Percentiles rank a stretch among this genome's conserved stretches.
Evolutionary conservation across 176 grass and related monocot species (phyloP).

Genomic region (Poa pratensis): DNA sequence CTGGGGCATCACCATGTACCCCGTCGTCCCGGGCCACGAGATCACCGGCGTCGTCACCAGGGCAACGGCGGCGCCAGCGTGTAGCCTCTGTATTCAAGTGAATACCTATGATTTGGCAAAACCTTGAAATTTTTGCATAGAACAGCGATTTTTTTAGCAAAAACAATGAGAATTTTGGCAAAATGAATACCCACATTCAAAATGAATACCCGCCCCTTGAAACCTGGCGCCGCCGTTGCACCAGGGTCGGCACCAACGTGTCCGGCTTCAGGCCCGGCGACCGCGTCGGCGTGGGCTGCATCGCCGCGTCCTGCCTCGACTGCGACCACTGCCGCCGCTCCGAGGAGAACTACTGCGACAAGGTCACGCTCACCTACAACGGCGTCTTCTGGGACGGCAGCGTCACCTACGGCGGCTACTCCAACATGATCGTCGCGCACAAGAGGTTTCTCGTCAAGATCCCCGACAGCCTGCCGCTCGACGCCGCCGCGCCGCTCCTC

Average conservation of each 20-base stretch:
- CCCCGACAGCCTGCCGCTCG: slow-evolving; percentile 60
- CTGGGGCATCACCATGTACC: slow-evolving; percentile 94
- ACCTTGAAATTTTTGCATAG: no score
- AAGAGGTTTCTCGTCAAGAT: slow-evolving; percentile 66
- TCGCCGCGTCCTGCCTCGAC: slow-evolving; percentile 65
- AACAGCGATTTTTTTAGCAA: no score
- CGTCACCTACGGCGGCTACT: slow-evolving; percentile 92
- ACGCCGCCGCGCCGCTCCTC: slow-evolving; percentile 64
- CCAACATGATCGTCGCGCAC: slow-evolving; percentile 66
- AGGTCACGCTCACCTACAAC: slow-evolving; percentile 81
- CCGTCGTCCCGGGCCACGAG: slow-evolving; percentile 79
- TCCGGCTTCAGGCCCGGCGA: slow-evolving; percentile 56
- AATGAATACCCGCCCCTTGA: no score
- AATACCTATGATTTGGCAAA: no score
- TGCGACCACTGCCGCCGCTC: slow-evolving; percentile 74
- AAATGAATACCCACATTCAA: no score
- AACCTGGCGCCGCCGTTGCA: no score
- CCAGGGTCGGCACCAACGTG: slow-evolving; percentile 58
- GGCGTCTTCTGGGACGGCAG: slow-evolving; percentile 86
- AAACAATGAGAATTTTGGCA: no score
- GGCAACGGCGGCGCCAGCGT: no score
- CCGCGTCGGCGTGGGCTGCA: slow-evolving; percentile 84
- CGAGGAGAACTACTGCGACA: slow-evolving; percentile 90
- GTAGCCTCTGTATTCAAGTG: no score
- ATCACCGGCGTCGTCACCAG: slow-evolving; percentile 79